Conservation (phyloP, 1,284 basidiomycete genomes). For the Ceratobasidium sp. region DNA sequence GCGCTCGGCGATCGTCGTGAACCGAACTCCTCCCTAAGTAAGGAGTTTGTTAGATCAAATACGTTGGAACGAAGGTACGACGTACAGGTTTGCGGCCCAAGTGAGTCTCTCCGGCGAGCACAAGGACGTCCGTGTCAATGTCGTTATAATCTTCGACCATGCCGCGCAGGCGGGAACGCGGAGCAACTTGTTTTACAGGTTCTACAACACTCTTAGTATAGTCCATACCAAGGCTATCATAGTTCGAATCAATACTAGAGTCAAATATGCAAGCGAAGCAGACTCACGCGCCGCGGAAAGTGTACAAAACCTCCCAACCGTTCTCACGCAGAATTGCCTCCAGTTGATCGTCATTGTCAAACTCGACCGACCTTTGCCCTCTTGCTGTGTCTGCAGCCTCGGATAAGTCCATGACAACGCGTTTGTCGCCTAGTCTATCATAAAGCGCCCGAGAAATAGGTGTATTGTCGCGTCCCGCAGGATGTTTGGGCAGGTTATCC, state of each 20-base stretch:
- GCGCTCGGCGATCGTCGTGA: slow-evolving; percentile 57
- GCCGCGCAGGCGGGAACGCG: slow-evolving; percentile 57
- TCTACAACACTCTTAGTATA: slow-evolving; percentile 60
- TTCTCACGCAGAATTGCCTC: slow-evolving; percentile 57
- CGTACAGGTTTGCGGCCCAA: slow-evolving; percentile 61
- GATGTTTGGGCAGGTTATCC: slow-evolving; percentile 54
- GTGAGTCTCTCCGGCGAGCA: slow-evolving; percentile 62
- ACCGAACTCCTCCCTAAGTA: slow-evolving; percentile 59
- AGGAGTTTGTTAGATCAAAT: slow-evolving; percentile 4
- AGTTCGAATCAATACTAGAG: slow-evolving; percentile 29
- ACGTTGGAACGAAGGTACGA: slow-evolving; percentile 16
- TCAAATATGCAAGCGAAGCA: neutral
- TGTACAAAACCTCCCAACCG: slow-evolving; percentile 59
- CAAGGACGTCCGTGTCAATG: slow-evolving; percentile 58
- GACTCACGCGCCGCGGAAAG: slow-evolving; percentile 59
- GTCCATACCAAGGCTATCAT: slow-evolving; percentile 58
- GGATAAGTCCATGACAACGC: slow-evolving; percentile 54
- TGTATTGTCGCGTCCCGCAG: slow-evolving; percentile 52
- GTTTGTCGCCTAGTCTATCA: slow-evolving; percentile 48
- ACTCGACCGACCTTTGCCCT: slow-evolving; percentile 46
- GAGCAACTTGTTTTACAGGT: slow-evolving; percentile 58
- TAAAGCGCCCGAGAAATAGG: slow-evolving; percentile 46
- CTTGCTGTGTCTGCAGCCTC: slow-evolving; percentile 52
- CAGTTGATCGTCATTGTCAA: slow-evolving; percentile 54
- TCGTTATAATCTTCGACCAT: slow-evolving; percentile 60